A percentile compares a stretch with the other conserved stretches of the same genome.
phyloP scores from a whole-genome alignment of 1,284 basidiomycete species.

The Apiotrichum sp. region DNA sequence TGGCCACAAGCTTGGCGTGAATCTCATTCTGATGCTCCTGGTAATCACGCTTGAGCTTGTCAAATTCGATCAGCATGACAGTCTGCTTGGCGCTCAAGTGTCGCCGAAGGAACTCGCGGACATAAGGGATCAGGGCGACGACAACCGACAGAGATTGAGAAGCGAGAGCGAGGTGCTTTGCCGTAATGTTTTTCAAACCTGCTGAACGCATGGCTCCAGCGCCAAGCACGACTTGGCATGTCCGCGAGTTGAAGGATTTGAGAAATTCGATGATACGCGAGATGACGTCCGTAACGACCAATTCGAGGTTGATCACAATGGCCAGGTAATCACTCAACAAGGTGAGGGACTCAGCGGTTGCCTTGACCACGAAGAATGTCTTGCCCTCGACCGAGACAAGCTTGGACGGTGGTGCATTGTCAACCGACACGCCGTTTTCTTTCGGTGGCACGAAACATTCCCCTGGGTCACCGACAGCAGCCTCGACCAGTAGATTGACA shows the following conservation, averaged over 20 bases:
- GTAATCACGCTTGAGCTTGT: slow-evolving; percentile 95
- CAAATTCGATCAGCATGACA: slow-evolving; percentile 95
- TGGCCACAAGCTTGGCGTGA: slow-evolving; percentile 92
- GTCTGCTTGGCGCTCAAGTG: slow-evolving; percentile 89
- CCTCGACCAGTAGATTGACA: slow-evolving; percentile 68
- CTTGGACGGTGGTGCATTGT: slow-evolving; percentile 50
- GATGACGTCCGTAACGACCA: slow-evolving; percentile 91
- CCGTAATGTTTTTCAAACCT: slow-evolving; percentile 95
- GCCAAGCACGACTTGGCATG: slow-evolving; percentile 95
- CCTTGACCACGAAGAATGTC: slow-evolving; percentile 76
- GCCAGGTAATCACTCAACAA: slow-evolving; percentile 80
- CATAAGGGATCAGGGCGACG: slow-evolving; percentile 91
- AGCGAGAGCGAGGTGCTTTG: slow-evolving; percentile 92
- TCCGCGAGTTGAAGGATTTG: slow-evolving; percentile 95
- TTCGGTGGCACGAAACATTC: slow-evolving; percentile 54
- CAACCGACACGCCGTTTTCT: slow-evolving; percentile 13
- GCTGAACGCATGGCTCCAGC: slow-evolving; percentile 97
- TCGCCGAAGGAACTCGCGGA: slow-evolving; percentile 86
- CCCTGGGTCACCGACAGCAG: slow-evolving; percentile 72
- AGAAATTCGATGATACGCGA: slow-evolving; percentile 88
- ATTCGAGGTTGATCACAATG: slow-evolving; percentile 78
- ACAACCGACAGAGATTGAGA: slow-evolving; percentile 92
- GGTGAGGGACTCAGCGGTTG: slow-evolving; percentile 70
- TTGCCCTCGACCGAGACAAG: slow-evolving; percentile 76
- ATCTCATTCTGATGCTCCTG: slow-evolving; percentile 99